These are phyloP conservation scores for Tulasnella sp. DNA, from an alignment of 768 basidiomycete species.

Conservation along the genomic window DNA sequence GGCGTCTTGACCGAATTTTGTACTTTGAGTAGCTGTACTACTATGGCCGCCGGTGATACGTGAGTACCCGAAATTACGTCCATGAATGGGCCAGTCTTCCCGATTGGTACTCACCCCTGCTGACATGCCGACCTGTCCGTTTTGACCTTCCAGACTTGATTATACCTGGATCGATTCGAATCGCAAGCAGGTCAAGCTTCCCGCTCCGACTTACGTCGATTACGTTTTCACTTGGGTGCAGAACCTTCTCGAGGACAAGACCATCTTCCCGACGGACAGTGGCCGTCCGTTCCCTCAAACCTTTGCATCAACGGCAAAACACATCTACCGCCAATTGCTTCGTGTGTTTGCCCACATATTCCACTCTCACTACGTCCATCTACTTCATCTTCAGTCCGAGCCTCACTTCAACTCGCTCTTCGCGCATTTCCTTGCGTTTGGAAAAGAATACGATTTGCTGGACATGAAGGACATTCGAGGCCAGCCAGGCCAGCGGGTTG, in stretches of 20 bases:
- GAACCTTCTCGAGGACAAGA: constrained; percentile 91
- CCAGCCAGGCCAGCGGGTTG: constrained; percentile 58
- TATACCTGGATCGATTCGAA: constrained; percentile 95
- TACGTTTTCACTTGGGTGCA: constrained; percentile 98
- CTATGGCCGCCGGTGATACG: constrained; percentile 89
- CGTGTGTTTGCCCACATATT: constrained; percentile 98
- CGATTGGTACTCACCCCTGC: background rate
- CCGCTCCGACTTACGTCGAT: constrained; percentile 96
- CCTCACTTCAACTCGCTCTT: constrained; percentile 97
- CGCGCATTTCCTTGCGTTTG: constrained; percentile 96
- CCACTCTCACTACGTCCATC: constrained; percentile 85
- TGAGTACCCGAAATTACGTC: constrained; percentile 48
- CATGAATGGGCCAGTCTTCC: background rate
- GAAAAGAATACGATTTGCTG: constrained; percentile 87
- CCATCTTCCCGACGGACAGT: constrained; percentile 93
- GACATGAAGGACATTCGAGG: constrained; percentile 85
- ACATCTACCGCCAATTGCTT: constrained; percentile 94
- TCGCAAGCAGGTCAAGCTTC: constrained; percentile 81
- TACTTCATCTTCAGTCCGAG: constrained; percentile 75
- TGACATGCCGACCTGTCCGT: background rate
- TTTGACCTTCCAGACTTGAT: constrained; percentile 63
- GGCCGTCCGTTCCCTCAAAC: constrained; percentile 88
- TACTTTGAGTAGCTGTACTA: constrained; percentile 84
- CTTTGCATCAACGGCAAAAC: constrained; percentile 89
- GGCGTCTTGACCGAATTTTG: constrained; percentile 92